Conservation (phyloP, 106 monocot genomes). For the Allium cepa region DNA sequence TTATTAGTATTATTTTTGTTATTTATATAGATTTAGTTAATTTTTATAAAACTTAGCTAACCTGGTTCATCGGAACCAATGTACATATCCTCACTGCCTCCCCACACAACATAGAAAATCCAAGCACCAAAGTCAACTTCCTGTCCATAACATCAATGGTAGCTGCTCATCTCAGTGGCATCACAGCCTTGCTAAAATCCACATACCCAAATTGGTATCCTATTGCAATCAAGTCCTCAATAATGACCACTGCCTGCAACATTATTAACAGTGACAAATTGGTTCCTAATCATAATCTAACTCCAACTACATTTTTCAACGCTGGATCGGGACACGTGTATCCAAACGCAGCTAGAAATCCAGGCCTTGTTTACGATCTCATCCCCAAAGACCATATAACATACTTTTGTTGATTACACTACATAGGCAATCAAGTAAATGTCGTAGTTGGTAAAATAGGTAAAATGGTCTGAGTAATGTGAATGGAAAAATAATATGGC, state of each 20-base stretch:
- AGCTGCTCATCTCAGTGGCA: slow-evolving; percentile 14
- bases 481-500: too few species aligned
- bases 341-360: background rate
- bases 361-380: background rate
- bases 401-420: background rate
- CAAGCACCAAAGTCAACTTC: slow-evolving; percentile 3
- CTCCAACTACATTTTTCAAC: slow-evolving; percentile 3
- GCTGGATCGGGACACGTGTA: slow-evolving; percentile 1
- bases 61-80: too few species aligned
- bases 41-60: too few species aligned
- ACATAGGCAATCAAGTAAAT: background rate
- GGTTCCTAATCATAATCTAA: slow-evolving; percentile 9
- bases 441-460: too few species aligned
- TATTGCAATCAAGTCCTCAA: slow-evolving; percentile 15
- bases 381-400: background rate
- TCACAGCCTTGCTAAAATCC: slow-evolving; percentile 3
- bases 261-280: background rate
- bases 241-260: slow-evolving; percentile 7
- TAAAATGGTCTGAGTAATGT: too few species aligned
- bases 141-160: slow-evolving; percentile 17
- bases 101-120: too few species aligned
- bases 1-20: too few species aligned
- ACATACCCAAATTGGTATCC: slow-evolving; percentile 16
- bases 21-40: too few species aligned
- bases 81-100: too few species aligned